Conservation (phyloP, 768 basidiomycete species). For the Rhizopogon rudus region DNA sequence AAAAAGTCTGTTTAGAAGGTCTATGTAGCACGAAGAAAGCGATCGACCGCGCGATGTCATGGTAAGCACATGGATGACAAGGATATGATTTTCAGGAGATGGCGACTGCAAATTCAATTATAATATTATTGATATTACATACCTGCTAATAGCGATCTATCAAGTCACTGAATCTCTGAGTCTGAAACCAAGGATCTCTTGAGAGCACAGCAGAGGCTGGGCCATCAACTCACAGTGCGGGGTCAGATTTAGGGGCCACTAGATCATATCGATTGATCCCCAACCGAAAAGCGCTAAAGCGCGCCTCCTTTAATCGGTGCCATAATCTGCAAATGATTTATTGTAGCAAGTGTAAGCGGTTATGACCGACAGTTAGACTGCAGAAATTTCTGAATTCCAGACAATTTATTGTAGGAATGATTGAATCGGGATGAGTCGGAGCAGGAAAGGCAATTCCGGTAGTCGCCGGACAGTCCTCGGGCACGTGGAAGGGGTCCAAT, state of each 20-base stretch:
- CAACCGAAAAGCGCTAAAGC: not conserved
- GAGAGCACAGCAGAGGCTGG: not conserved
- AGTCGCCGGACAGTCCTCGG: conserved; percentile 14
- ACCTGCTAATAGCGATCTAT: not conserved
- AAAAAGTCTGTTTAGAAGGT: not conserved
- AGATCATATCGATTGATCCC: not conserved
- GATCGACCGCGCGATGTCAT: not conserved
- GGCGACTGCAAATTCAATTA: not conserved
- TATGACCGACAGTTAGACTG: not conserved
- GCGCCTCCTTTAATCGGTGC: not conserved
- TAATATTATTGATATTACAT: not conserved
- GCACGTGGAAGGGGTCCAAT: conserved; percentile 10
- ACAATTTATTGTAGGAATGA: not conserved
- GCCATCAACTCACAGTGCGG: not conserved
- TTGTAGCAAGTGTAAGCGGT: not conserved
- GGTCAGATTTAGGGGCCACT: not conserved
- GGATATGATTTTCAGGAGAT: not conserved
- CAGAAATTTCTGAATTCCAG: not conserved
- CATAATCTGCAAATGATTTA: not conserved
- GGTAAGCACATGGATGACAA: not conserved
- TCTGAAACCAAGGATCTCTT: not conserved
- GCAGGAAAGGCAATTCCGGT: conserved; percentile 1
- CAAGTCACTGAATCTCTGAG: not conserved
- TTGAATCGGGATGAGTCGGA: not conserved
- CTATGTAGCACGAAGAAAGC: not conserved